Conservation (phyloP, 805 yeast species). For the Saccharomycopsis malanga region DNA sequence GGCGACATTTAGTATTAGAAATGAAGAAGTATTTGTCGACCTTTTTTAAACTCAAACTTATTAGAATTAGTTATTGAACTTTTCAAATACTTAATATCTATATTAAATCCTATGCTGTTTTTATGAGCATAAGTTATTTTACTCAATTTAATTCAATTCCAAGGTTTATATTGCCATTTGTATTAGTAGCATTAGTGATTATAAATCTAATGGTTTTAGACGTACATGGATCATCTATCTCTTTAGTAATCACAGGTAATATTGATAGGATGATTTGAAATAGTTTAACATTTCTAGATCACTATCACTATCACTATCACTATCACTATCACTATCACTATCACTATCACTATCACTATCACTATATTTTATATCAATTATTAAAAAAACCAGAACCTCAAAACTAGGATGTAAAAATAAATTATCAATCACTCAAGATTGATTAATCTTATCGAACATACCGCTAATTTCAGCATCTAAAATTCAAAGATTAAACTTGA, state of each 20-base stretch:
- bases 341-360: not conserved
- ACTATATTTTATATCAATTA: not conserved
- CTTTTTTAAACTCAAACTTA: no score
- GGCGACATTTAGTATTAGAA: no score
- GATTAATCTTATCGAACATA: not conserved
- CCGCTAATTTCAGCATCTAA: not conserved
- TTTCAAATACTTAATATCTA: no score
- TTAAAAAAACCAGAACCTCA: no score
- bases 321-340: not conserved
- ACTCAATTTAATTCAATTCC: no score
- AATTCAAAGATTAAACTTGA: not conserved
- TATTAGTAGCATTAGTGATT: not conserved
- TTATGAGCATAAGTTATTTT: no score
- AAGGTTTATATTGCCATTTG: not conserved
- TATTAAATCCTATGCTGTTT: no score
- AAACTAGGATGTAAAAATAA: no score
- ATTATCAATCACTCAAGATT: not conserved
- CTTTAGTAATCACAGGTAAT: not conserved
- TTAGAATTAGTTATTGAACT: no score
- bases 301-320: not conserved
- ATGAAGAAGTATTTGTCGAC: no score
- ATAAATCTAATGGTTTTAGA: no score
- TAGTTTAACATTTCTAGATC: not conserved
- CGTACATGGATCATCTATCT: not conserved
- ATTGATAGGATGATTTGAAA: not conserved